Evolutionary conservation across 805 yeast genomes (phyloP).

Genomic region (Wickerhamomyces silvicola): DNA sequence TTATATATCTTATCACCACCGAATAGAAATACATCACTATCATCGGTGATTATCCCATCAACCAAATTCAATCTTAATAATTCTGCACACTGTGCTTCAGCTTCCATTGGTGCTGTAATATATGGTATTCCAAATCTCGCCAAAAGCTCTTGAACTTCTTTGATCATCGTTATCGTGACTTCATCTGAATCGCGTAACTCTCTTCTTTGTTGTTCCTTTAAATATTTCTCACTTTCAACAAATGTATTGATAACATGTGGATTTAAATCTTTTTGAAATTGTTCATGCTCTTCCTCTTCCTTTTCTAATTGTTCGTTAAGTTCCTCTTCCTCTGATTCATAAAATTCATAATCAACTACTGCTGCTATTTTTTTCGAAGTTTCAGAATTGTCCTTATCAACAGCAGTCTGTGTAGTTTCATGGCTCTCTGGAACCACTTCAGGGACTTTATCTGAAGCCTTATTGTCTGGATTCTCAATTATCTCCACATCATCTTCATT

Average conservation of each 20-base stretch:
- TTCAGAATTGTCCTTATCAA: not conserved
- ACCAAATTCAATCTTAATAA: conserved; percentile 62
- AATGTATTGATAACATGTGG: conserved; percentile 12
- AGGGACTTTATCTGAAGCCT: conserved; percentile 1
- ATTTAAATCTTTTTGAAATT: conserved; percentile 43
- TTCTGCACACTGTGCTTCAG: conserved; percentile 97
- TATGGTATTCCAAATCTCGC: conserved; percentile 90
- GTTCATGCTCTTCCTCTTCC: conserved; percentile 69
- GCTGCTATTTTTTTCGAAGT: conserved; percentile 7
- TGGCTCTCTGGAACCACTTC: not conserved
- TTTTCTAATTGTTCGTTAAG: conserved; percentile 53
- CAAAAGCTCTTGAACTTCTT: conserved; percentile 84
- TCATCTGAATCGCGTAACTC: conserved; percentile 87
- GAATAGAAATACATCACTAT: conserved; percentile 91
- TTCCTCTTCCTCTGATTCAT: conserved; percentile 72
- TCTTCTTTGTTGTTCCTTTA: conserved; percentile 57
- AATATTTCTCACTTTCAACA: conserved; percentile 34
- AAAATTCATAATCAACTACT: conserved; percentile 55
- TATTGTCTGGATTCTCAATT: conserved; percentile 2
- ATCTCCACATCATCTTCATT: conserved; percentile 13
- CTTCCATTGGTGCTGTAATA: conserved; percentile 96
- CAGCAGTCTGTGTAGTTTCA: not conserved
- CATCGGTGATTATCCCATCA: conserved; percentile 95
- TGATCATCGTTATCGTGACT: conserved; percentile 78
- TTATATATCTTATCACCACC: conserved; percentile 83